These are phyloP conservation scores for Penicillium decumbens DNA, from an alignment of 2,329 filamentous ascomycete genomes.

Conservation along the genomic window DNA sequence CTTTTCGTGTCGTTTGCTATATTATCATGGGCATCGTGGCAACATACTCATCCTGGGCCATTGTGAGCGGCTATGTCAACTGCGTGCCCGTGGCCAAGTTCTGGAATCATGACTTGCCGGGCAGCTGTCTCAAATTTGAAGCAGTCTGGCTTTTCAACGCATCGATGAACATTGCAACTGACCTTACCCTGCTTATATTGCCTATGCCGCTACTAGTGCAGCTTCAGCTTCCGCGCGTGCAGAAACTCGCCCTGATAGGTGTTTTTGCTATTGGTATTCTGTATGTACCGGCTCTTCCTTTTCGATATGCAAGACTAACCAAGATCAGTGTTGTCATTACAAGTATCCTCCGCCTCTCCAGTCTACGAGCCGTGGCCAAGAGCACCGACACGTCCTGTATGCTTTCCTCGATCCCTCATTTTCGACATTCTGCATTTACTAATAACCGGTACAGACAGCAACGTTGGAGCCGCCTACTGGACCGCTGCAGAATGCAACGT, in stretches of 20 bases:
- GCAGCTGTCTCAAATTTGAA: constrained; percentile 39
- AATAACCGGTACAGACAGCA: constrained; percentile 18
- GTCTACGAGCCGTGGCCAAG: constrained; percentile 23
- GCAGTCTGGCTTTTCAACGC: constrained; percentile 43
- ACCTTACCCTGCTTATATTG: constrained; percentile 40
- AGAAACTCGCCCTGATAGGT: constrained; percentile 40
- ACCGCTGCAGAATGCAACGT: constrained; percentile 43
- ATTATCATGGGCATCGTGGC: constrained; percentile 31
- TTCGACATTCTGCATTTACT: constrained; percentile 2
- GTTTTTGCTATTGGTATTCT: constrained; percentile 44
- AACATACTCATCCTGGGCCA: constrained; percentile 30
- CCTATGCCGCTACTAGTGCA: constrained; percentile 42
- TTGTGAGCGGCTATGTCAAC: constrained; percentile 41
- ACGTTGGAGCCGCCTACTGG: constrained; percentile 43
- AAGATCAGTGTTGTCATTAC: constrained; percentile 28
- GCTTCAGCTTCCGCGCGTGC: constrained; percentile 39
- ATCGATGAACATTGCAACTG: constrained; percentile 41
- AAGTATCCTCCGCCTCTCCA: constrained; percentile 30
- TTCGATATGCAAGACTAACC: neutral
- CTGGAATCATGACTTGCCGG: constrained; percentile 36
- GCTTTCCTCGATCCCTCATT: neutral
- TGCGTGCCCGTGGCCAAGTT: constrained; percentile 42
- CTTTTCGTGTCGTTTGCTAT: constrained; percentile 33
- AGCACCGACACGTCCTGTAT: constrained; percentile 29
- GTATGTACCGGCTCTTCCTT: constrained; percentile 11